Conservation (phyloP, 768 basidiomycete genomes). For the Gymnopilus dilepis region DNA sequence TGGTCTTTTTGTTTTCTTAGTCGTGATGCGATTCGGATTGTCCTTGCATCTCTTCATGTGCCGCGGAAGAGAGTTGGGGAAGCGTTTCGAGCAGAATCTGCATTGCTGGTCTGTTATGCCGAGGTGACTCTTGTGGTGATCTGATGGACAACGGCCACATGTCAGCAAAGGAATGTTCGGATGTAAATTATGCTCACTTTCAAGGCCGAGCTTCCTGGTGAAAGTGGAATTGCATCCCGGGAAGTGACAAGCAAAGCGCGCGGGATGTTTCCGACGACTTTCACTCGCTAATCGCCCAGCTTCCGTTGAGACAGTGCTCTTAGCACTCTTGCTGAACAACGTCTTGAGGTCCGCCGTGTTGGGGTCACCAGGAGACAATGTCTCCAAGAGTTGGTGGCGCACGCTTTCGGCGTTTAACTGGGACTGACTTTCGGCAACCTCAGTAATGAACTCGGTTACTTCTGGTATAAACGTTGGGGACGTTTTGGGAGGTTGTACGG, state of each 20-base stretch:
- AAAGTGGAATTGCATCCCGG: conserved; percentile 28
- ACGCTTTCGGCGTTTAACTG: not conserved
- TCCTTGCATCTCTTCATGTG: conserved; percentile 23
- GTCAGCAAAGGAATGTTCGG: not conserved
- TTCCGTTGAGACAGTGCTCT: not conserved
- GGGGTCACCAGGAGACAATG: not conserved
- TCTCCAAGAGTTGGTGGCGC: not conserved
- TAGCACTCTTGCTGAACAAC: conserved; percentile 1
- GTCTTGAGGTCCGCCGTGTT: not conserved
- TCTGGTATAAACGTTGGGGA: not conserved
- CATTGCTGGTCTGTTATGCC: conserved; percentile 27
- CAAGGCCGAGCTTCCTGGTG: conserved; percentile 33
- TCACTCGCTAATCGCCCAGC: not conserved
- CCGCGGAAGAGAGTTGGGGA: conserved; percentile 20
- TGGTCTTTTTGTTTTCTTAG: not conserved
- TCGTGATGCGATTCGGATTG: conserved; percentile 16
- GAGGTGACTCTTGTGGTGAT: conserved; percentile 19
- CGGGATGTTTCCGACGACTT: not conserved
- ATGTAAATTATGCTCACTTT: conserved; percentile 25
- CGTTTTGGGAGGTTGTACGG: not conserved
- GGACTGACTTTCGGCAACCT: not conserved
- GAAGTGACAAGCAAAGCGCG: conserved; percentile 21
- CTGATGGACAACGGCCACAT: not conserved
- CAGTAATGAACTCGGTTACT: not conserved
- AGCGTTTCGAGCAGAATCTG: conserved; percentile 15